Conservation (phyloP, 2,329 filamentous ascomycete genomes). For the Neospermospora avenae region DNA sequence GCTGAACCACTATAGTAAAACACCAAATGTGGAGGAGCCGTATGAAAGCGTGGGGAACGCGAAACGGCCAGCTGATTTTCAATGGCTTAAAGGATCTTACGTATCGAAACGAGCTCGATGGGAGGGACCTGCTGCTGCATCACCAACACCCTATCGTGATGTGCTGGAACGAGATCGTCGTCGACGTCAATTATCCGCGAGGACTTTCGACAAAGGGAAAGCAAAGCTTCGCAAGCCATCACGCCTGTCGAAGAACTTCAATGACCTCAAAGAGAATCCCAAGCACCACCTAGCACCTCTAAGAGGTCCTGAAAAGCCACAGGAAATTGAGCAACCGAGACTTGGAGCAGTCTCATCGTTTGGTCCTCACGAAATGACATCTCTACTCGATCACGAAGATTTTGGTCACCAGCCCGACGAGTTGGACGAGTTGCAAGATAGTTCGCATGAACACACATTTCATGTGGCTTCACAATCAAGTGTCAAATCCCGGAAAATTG, state of each 20-base stretch:
- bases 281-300: not conserved
- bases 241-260: not conserved
- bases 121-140: constrained; percentile 25
- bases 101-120: constrained; percentile 32
- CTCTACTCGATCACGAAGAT: not conserved
- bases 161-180: constrained; percentile 7
- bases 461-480: not conserved
- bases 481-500: not conserved
- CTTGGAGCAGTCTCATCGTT: not conserved
- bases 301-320: not conserved
- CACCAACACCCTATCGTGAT: constrained; percentile 31
- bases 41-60: constrained; percentile 3
- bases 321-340: not conserved
- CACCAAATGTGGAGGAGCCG: not conserved
- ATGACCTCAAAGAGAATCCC: not conserved
- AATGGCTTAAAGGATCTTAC: constrained; percentile 34
- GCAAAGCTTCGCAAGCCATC: not conserved
- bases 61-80: constrained; percentile 23
- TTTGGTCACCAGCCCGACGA: constrained; percentile 4
- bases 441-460: constrained; percentile 4
- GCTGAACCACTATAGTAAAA: constrained; percentile 9
- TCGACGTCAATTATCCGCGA: constrained; percentile 6
- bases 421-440: constrained; percentile 13
- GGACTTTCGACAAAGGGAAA: not conserved
- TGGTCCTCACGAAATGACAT: not conserved